A percentile compares a stretch with the other conserved stretches of the same genome.
phyloP scores from a whole-genome alignment of 495 filamentous ascomycete genomes.

The Penicillium canariense region DNA sequence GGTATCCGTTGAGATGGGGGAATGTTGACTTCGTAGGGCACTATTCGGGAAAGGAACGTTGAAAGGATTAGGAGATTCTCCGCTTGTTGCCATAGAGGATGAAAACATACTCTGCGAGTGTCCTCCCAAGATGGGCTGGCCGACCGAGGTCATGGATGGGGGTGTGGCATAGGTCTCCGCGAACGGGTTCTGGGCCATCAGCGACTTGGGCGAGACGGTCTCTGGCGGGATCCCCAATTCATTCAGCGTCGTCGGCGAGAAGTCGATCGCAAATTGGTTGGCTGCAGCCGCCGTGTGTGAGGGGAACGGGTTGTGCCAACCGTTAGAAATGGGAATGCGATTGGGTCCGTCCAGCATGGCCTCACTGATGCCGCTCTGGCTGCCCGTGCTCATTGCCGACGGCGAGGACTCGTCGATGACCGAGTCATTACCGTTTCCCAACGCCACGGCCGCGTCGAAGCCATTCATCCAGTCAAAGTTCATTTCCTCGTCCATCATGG shows the following conservation, averaged over 20 bases:
- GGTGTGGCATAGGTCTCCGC: conserved; percentile 51
- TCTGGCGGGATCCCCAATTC: conserved; percentile 43
- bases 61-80: conserved; percentile 55
- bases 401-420: conserved; percentile 91
- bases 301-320: conserved; percentile 66
- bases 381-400: conserved; percentile 88
- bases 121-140: conserved; percentile 47
- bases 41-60: conserved; percentile 51
- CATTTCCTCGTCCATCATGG: conserved; percentile 68
- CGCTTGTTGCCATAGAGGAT: conserved; percentile 55
- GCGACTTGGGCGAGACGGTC: conserved; percentile 48
- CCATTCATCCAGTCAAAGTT: conserved; percentile 84
- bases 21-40: conserved; percentile 60
- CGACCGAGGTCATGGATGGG: conserved; percentile 63
- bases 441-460: conserved; percentile 73
- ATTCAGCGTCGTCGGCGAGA: conserved; percentile 46
- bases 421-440: conserved; percentile 67
- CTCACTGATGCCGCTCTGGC: conserved; percentile 89
- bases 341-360: conserved; percentile 85
- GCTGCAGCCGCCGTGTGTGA: conserved; percentile 55
- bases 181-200: conserved; percentile 48
- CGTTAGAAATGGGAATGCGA: conserved; percentile 54
- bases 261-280: conserved; percentile 60
- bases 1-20: conserved; percentile 66
- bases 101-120: conserved; percentile 57